Evolutionary conservation across 2,329 filamentous ascomycete species (phyloP), one percentile per base, ranked within the genome.

Genomic region (Paraphaeosphaeria minitans): DNA sequence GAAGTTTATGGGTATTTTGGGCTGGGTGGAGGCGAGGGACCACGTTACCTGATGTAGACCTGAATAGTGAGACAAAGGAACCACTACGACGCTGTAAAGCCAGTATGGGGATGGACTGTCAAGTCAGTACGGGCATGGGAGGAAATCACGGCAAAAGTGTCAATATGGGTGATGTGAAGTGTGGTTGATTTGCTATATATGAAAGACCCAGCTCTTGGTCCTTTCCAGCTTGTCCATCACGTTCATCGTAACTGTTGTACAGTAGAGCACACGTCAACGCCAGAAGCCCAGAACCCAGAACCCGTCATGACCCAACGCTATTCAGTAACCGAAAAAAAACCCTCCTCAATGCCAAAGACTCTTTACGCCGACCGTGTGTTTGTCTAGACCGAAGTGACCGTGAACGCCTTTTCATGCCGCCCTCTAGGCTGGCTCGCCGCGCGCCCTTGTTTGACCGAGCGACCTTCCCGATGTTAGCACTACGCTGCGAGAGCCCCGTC

Each of bases 401-500:
- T 65, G 58, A 69, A 69, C 70, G 66, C 70, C 65, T 69, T 58
- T 62, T 59, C 65, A 62, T 57, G 60, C 57, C 57, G 55, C 63
- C 68, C 54, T 69, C 67, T 46, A 59, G 64, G 61, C 64, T 69
- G 63, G 66, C 64, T 60, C 62, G 57, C 50, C 52, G 61, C 65
- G 61, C 58, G 57, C 62, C 59, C 62, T 65, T 59, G n/a, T 35
- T 60, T 66, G 64, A 65, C 67, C 64, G 60, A 62, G 58, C 64
- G 65, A 71, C 63, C 56, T 57, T 53, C 46, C 67, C 65, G 63
- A 61, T 64, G 67, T 69, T 74, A 74, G 67, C 70, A 61, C 66
- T 75, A 70, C 75, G 75, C 77, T 78, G 77, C 75, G 75, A 77
- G 75, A 77, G 73, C 75, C 77, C 73, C 78, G 79, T 81, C 80